These are phyloP conservation scores for Hypoxylon sp. DNA, from an alignment of 2,329 filamentous ascomycete species.

Conservation along the genomic window DNA sequence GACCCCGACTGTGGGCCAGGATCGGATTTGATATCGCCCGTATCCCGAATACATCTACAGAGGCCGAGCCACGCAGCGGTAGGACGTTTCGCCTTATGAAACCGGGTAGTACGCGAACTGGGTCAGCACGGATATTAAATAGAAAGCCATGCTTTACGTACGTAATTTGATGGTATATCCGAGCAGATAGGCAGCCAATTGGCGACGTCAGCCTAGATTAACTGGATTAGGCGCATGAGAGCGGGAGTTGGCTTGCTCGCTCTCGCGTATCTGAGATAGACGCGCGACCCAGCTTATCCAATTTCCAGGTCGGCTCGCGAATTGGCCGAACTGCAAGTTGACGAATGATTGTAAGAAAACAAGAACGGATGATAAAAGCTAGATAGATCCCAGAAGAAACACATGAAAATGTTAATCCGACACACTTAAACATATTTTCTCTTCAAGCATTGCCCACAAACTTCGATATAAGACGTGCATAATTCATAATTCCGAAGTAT, in stretches of 20 bases:
- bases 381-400: background rate
- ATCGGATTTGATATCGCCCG: no score
- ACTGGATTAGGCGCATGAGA: background rate
- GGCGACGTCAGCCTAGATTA: background rate
- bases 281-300: background rate
- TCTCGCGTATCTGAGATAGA: conserved; percentile 5
- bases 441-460: background rate
- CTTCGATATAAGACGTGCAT: background rate
- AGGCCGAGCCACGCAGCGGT: no score
- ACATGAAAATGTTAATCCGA: background rate
- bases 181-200: background rate
- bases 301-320: conserved; percentile 2
- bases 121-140: no score
- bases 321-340: background rate
- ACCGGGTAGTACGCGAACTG: no score
- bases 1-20: no score
- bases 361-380: background rate
- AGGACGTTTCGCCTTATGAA: no score
- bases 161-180: background rate
- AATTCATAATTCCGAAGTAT: background rate
- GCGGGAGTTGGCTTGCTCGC: background rate
- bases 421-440: background rate
- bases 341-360: background rate
- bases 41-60: no score
- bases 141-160: background rate